These are phyloP conservation scores for Mangifera indica DNA, from an alignment of 345 rosid genomes.

Conservation along the genomic window DNA sequence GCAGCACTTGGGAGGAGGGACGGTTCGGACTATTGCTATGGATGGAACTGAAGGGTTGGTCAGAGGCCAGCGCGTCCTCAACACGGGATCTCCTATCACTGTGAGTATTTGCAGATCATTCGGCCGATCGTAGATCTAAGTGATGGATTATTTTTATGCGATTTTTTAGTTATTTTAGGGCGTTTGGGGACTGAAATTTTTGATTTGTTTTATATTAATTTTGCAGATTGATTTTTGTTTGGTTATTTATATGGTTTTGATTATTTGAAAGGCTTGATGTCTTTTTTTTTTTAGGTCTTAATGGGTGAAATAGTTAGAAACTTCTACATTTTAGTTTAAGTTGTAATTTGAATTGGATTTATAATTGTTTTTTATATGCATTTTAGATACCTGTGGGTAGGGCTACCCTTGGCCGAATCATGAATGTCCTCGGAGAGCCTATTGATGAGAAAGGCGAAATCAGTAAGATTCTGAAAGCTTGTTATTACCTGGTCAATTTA, in stretches of 20 bases:
- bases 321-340: too few species aligned
- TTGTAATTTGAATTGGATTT: too few species aligned
- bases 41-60: constrained; percentile 89
- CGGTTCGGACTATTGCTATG: constrained; percentile 93
- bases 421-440: constrained; percentile 96
- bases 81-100: constrained; percentile 92
- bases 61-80: constrained; percentile 78
- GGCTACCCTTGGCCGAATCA: constrained; percentile 94
- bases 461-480: constrained; percentile 46
- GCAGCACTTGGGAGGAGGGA: constrained; percentile 86
- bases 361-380: not conserved
- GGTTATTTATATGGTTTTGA: not conserved
- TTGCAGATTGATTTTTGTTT: not conserved
- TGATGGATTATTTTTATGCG: not conserved
- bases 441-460: constrained; percentile 86
- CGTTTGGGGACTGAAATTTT: not conserved
- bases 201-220: too few species aligned
- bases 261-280: not conserved
- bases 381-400: constrained; percentile 93
- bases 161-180: not conserved
- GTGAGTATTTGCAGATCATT: constrained; percentile 32
- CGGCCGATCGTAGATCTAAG: constrained; percentile 5
- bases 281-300: too few species aligned
- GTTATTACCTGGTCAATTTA: not conserved
- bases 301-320: too few species aligned